Evolutionary conservation across 148 eudicot genomes (phyloP).

Genomic region (Mesembryanthemum crystallinum): DNA sequence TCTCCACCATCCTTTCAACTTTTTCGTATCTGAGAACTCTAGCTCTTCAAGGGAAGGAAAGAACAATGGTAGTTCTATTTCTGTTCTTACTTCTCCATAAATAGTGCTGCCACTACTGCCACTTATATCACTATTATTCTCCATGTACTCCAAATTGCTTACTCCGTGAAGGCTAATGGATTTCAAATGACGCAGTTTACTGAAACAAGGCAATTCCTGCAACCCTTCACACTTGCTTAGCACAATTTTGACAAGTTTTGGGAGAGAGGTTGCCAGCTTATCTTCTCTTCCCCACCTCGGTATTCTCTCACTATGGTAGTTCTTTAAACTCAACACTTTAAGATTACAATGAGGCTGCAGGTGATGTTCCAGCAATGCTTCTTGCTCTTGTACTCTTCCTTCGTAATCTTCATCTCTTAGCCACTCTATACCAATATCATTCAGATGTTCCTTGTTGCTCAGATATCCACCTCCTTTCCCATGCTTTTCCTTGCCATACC

Average conservation of each 20-base stretch:
- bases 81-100: neutral
- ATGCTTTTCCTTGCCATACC: neutral
- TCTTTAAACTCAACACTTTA: neutral
- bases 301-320: slow-evolving; percentile 7
- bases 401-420: neutral
- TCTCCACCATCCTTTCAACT: slow-evolving; percentile 26
- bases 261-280: slow-evolving; percentile 14
- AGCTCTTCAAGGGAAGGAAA: slow-evolving; percentile 24
- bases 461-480: slow-evolving; percentile 2
- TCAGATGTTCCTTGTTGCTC: slow-evolving; percentile 9
- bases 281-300: neutral
- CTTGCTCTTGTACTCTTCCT: neutral
- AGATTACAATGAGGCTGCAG: slow-evolving; percentile 25
- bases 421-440: neutral
- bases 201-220: slow-evolving; percentile 8
- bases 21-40: neutral
- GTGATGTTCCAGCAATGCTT: slow-evolving; percentile 15
- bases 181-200: slow-evolving; percentile 8
- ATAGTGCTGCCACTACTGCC: neutral
- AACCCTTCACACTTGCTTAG: neutral
- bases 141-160: slow-evolving; percentile 22
- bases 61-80: neutral
- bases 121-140: neutral
- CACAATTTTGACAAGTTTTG: slow-evolving; percentile 10
- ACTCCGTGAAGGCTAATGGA: neutral